Evolutionary conservation across 139 green algal genomes (phyloP).

Genomic region (Volvox reticuliferus): DNA sequence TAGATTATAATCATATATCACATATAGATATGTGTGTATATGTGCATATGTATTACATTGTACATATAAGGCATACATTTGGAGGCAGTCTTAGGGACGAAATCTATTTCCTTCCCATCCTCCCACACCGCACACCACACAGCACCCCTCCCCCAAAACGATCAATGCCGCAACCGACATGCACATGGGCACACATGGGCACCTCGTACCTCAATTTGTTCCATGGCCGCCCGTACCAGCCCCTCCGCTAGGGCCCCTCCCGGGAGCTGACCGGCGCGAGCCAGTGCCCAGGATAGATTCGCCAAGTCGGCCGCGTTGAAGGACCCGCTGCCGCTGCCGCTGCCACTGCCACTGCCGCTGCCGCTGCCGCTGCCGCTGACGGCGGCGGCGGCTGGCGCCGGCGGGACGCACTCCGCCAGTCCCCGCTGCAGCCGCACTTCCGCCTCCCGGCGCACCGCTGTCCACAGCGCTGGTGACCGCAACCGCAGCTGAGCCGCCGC

Average conservation of each 20-base stretch:
- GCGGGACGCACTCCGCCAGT: background rate
- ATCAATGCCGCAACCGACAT: too few relatives aligned
- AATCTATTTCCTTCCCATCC: too few relatives aligned
- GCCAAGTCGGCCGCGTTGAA: conserved; percentile 8
- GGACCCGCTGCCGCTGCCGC: background rate
- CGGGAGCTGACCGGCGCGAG: background rate
- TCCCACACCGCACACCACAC: too few relatives aligned
- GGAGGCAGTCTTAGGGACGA: too few relatives aligned
- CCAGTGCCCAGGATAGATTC: conserved; percentile 7
- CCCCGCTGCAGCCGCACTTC: background rate
- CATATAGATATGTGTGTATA: too few relatives aligned
- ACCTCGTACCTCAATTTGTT: background rate
- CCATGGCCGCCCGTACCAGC: conserved; percentile 9
- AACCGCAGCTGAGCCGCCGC: conserved; percentile 30
- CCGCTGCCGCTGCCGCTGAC: background rate
- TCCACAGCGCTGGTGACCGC: background rate
- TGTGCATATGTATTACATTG: too few relatives aligned
- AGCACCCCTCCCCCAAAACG: too few relatives aligned
- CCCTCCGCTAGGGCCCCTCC: background rate
- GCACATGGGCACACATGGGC: too few relatives aligned
- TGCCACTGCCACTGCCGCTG: background rate
- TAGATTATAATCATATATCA: too few relatives aligned
- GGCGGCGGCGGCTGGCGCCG: too few relatives aligned
- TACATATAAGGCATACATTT: too few relatives aligned
- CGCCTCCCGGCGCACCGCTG: background rate